Evolutionary conservation across 2,329 filamentous ascomycete species (phyloP), one percentile per base, ranked within the genome.

Genomic region (Trichoderma lentiforme): DNA sequence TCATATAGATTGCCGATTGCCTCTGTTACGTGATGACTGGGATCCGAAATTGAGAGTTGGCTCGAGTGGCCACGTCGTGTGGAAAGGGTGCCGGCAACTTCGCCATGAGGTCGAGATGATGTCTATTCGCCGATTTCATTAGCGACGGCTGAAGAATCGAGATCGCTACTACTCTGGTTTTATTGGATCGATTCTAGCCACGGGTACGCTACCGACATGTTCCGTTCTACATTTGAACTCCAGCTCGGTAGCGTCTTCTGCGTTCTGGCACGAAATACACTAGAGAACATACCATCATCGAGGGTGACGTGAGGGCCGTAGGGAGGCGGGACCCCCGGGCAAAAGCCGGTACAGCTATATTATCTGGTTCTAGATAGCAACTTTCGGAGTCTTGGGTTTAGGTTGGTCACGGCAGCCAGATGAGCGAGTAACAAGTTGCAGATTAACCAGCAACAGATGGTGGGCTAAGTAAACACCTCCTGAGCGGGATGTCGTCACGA

Each of bases 21-120:
- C 82, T 97, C 95, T 71, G 94, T 97, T 80, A 97, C 93, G 88
- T 97, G 95, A 83, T 97, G 94, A 83, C 88, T 94, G 73, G 95
- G 92, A 83, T 97, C 94, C 81, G 93, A 96, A 81, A 97, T 90
- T 71, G 88, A 90, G 65, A 89, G 83, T 77, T 89, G 86, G 78
- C 82, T 87, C 73, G 81, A 82, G 81, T 89, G 88, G 75, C 87
- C 87, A 78, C 88, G 88, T 81, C 87, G 87, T 80, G 81, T 87
- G 76, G 86, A 82, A 81, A 89, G 88, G 81, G 84, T 88, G 78
- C 83, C 84, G 80, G 86, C 85, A 80, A 84, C 83, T 83, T 89
- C 84, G 82, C 79, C 81, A 78, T 84, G 86, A 81, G 85, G 84
- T 80, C 86, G 85, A 81, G 86, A 86, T 81, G 88, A 88, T 84